Percentiles rank a stretch among this genome's conserved stretches.
These are phyloP conservation scores for Amanita fuliginea DNA, from an alignment of 768 basidiomycete genomes.

Conservation along the genomic window DNA sequence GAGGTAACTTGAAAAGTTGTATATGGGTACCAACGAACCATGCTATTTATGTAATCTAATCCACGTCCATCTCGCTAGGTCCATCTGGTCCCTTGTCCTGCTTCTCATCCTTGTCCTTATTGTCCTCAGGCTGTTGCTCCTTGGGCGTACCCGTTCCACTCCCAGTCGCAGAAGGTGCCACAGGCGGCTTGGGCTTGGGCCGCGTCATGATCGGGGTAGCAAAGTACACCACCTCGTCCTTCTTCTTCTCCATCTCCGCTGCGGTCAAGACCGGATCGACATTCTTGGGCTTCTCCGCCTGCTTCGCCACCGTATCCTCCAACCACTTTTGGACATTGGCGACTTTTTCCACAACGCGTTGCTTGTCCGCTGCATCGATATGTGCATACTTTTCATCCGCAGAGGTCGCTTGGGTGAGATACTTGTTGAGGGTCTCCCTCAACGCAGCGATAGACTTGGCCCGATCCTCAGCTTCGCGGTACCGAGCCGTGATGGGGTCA, in stretches of 20 bases:
- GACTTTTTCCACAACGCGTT: slow-evolving; percentile 78
- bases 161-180: slow-evolving; percentile 57
- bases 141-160: slow-evolving; percentile 45
- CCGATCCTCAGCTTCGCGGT: slow-evolving; percentile 75
- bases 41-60: slow-evolving; percentile 31
- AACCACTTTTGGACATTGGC: slow-evolving; percentile 93
- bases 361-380: slow-evolving; percentile 83
- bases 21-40: too few species aligned
- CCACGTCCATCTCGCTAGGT: slow-evolving; percentile 77
- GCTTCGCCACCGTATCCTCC: slow-evolving; percentile 80
- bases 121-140: slow-evolving; percentile 29
- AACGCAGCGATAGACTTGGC: slow-evolving; percentile 60
- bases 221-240: slow-evolving; percentile 87
- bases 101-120: slow-evolving; percentile 22
- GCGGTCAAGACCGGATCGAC: slow-evolving; percentile 74
- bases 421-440: slow-evolving; percentile 82
- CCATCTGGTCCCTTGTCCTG: slow-evolving; percentile 15
- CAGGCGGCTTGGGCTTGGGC: slow-evolving; percentile 82
- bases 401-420: slow-evolving; percentile 75
- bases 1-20: too few species aligned
- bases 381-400: slow-evolving; percentile 80
- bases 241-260: slow-evolving; percentile 81
- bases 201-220: slow-evolving; percentile 83
- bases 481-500: slow-evolving; percentile 78
- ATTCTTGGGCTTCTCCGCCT: slow-evolving; percentile 84